A percentile compares a stretch with the other conserved stretches of the same genome.
These are phyloP conservation scores for Sclerotinia minor DNA, from an alignment of 2,329 filamentous ascomycete species.

Conservation along the genomic window DNA sequence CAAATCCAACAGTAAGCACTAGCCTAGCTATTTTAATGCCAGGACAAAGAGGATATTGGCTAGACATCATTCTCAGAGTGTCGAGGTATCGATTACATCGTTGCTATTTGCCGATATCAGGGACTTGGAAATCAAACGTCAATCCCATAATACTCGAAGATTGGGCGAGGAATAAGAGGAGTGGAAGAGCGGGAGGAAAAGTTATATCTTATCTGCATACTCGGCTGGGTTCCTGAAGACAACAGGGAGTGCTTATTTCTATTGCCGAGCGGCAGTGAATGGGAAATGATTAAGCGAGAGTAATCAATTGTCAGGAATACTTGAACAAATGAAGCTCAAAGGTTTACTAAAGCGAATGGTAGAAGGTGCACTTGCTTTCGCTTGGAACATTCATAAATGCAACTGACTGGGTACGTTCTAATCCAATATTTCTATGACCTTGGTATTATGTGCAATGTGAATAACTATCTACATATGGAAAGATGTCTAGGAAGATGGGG, in stretches of 20 bases:
- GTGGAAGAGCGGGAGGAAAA: background rate
- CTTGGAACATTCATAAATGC: background rate
- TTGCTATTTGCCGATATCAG: background rate
- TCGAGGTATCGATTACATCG: background rate
- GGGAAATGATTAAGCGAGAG: background rate
- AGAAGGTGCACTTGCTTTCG: background rate
- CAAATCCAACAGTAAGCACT: background rate
- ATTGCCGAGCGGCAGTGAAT: background rate
- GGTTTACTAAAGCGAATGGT: background rate
- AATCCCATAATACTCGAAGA: background rate
- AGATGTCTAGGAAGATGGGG: background rate
- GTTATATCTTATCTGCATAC: background rate
- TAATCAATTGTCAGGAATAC: background rate
- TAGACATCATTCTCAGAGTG: background rate
- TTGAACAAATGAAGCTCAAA: background rate
- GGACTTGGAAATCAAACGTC: background rate
- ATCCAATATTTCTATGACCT: background rate
- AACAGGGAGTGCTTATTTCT: background rate
- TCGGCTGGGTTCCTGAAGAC: background rate
- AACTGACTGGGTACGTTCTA: background rate
- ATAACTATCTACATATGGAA: background rate
- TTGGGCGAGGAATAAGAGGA: background rate
- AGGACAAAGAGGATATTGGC: background rate
- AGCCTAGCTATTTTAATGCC: too few species aligned
- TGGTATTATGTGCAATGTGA: background rate